Conservation (phyloP, 2,329 filamentous ascomycete genomes). For the Talaromyces sp. region DNA sequence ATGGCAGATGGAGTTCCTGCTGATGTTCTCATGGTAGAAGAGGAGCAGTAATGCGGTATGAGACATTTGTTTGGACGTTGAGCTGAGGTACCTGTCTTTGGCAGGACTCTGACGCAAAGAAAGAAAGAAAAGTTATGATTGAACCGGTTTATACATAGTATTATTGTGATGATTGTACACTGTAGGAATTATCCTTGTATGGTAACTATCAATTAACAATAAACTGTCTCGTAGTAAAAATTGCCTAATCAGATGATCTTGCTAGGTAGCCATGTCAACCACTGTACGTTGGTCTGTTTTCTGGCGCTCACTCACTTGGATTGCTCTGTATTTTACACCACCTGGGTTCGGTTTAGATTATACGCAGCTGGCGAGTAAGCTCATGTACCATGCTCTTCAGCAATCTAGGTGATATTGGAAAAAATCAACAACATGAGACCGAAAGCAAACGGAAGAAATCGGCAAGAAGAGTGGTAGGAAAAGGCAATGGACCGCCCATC, state of each 20-base stretch:
- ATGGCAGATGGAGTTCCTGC: background rate
- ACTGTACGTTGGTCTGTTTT: too few species aligned
- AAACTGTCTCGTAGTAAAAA: too few species aligned
- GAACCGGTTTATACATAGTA: background rate
- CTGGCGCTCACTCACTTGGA: too few species aligned
- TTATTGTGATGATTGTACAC: background rate
- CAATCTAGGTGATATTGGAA: too few species aligned
- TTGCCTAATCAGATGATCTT: too few species aligned
- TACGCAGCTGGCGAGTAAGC: too few species aligned
- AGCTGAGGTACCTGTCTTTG: background rate
- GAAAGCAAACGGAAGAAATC: background rate
- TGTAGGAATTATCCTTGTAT: background rate
- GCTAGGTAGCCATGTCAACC: background rate
- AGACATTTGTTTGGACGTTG: background rate
- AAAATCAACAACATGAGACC: background rate
- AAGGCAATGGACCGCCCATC: background rate
- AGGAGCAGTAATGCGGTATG: background rate
- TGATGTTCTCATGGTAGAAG: slow-evolving; percentile 4
- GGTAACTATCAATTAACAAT: background rate
- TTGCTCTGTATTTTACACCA: too few species aligned
- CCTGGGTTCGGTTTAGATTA: too few species aligned
- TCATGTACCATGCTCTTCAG: too few species aligned
- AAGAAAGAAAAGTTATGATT: background rate
- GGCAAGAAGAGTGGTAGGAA: background rate
- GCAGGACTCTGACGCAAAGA: background rate